Percentiles rank a stretch among this genome's conserved stretches.
phyloP scores from a whole-genome alignment of 768 basidiomycete genomes.

The Trametes villosa region DNA sequence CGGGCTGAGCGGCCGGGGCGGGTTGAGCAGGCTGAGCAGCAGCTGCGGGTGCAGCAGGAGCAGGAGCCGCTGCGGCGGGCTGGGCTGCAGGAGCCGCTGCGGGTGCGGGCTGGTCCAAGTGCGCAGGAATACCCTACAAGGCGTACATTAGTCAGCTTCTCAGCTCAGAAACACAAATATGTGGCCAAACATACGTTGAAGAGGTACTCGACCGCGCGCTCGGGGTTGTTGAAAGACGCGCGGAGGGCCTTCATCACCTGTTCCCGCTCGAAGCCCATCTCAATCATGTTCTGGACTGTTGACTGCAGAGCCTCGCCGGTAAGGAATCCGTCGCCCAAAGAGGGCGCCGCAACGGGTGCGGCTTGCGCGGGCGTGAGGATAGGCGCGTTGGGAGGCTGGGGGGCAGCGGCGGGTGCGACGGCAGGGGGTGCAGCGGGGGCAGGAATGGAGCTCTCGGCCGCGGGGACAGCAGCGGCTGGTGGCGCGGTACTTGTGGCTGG shows the following conservation, averaged over 20 bases:
- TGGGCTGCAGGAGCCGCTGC: constrained; percentile 41
- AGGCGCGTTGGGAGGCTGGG: constrained; percentile 41
- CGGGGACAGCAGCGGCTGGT: constrained; percentile 38
- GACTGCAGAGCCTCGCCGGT: constrained; percentile 76
- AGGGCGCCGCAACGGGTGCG: constrained; percentile 36
- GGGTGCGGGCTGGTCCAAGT: constrained; percentile 57
- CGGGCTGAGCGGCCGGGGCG: background rate
- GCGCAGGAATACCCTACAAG: constrained; percentile 77
- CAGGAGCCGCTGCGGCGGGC: constrained; percentile 42
- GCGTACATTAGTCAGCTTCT: constrained; percentile 16
- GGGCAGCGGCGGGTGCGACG: constrained; percentile 39
- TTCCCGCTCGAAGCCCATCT: constrained; percentile 93
- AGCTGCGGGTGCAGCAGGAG: constrained; percentile 44
- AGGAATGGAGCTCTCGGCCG: constrained; percentile 36
- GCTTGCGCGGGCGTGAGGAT: constrained; percentile 39
- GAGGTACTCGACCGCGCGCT: constrained; percentile 97
- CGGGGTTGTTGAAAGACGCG: constrained; percentile 97
- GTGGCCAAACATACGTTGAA: constrained; percentile 68
- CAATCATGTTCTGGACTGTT: constrained; percentile 81
- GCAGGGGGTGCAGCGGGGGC: constrained; percentile 41
- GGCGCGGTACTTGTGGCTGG: constrained; percentile 36
- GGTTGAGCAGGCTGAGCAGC: constrained; percentile 39
- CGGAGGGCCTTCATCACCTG: constrained; percentile 84
- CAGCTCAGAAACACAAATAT: background rate
- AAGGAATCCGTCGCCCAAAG: constrained; percentile 68